Conservation (phyloP, 164 flowering plant species). For the Pachysandra terminalis region DNA sequence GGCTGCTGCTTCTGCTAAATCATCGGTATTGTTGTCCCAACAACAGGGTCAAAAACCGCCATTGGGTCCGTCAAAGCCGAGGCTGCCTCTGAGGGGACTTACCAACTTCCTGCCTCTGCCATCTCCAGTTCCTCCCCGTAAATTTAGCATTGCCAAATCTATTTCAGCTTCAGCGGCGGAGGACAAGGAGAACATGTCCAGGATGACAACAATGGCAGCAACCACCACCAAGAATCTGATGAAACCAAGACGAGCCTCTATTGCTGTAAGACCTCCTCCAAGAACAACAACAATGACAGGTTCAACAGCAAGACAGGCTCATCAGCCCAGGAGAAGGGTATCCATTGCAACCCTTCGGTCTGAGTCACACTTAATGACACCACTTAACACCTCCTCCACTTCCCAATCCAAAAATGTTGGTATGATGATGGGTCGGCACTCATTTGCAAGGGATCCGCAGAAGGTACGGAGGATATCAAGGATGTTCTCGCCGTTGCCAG, state of each 20-base stretch:
- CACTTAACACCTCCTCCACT: conserved; percentile 31
- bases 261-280: conserved; percentile 48
- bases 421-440: conserved; percentile 29
- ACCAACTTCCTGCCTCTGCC: conserved; percentile 52
- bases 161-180: conserved; percentile 15
- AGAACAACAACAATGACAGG: neutral
- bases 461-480: conserved; percentile 49
- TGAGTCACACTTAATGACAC: conserved; percentile 42
- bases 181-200: conserved; percentile 50
- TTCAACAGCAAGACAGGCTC: conserved; percentile 20
- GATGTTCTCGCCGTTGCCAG: conserved; percentile 51
- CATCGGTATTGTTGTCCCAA: conserved; percentile 23
- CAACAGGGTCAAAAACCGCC: conserved; percentile 63
- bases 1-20: conserved; percentile 45
- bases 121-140: conserved; percentile 27
- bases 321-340: conserved; percentile 61
- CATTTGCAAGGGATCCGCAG: conserved; percentile 51
- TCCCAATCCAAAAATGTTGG: conserved; percentile 24
- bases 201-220: conserved; percentile 19
- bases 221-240: conserved; percentile 25
- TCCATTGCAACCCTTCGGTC: conserved; percentile 66
- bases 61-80: conserved; percentile 44
- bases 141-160: conserved; percentile 6
- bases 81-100: conserved; percentile 66
- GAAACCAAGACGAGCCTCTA: conserved; percentile 57